Evolutionary conservation across 2,329 filamentous ascomycete genomes (phyloP), one percentile per base, ranked within the genome.

Genomic region (Calonectria fujianensis): DNA sequence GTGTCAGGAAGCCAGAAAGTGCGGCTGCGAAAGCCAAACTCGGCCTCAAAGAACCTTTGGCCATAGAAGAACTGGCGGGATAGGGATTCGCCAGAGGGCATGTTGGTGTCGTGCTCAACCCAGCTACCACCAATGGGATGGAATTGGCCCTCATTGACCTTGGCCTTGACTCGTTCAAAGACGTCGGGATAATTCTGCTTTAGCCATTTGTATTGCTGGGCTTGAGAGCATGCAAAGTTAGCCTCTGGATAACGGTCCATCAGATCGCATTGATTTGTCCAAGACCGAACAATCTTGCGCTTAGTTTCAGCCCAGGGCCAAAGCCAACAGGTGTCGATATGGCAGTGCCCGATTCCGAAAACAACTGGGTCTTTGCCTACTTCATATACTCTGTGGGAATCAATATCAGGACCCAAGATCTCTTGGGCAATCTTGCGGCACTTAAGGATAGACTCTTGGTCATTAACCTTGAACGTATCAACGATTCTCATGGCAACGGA

Each of bases 1-100:
- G 97, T 99, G 84, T 99, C 97, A 0, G 97, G 97, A 9, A 99
- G 90, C 97, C 97, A 99, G 86, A 99, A 99, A 0, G 97, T 98
- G 78, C 91, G 92, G 85, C 93, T 96, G 77, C 97, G 92, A 81
- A 94, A 91, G 54, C 97, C 97, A 83, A 99, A 99, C 79, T 95
- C 93, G 84, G 94, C 95, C 85, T 99, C 94, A 79, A 98, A 99
- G 87, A 96, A 98, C 51, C 97, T 91, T 84, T 99, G 97, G 4
- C 97, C 97, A 80, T 98, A 98, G 64, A 99, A 84, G 83, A 99
- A 99, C 83, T 99, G 97, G 52, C 97, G 92, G 61, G 97, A 94
- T 48, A 99, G 90, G 2, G 96, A 98, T 86, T 99, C 97, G 63
- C 97, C 97, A 81, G 96, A 96, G 0, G 97, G 97, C 90, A 99